These are phyloP conservation scores for Leishmania guyanensis DNA, from an alignment of 208 protist species.

Conservation along the genomic window DNA sequence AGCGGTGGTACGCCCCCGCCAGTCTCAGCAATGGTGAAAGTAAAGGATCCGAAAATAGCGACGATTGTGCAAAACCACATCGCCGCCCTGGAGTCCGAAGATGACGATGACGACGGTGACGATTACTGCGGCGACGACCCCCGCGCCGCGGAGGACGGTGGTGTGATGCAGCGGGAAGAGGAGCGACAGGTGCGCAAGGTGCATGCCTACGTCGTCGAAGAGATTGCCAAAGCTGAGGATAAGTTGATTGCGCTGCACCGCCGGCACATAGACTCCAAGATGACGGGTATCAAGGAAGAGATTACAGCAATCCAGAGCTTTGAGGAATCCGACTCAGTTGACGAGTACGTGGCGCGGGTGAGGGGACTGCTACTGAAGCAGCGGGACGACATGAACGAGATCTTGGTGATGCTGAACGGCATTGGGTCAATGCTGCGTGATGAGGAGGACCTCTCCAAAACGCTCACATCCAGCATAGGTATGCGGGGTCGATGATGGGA, in stretches of 20 bases:
- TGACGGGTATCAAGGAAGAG: conserved; percentile 94
- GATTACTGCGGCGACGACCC: conserved; percentile 29
- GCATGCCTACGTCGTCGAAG: conserved; percentile 91
- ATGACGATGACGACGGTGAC: conserved; percentile 67
- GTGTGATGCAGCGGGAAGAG: conserved; percentile 55
- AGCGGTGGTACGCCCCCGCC: conserved; percentile 16
- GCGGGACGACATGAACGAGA: conserved; percentile 77
- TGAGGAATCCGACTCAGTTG: conserved; percentile 90
- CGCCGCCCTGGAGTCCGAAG: conserved; percentile 56
- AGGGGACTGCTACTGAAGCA: conserved; percentile 66
- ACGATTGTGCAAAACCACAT: conserved; percentile 90
- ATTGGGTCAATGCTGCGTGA: conserved; percentile 87
- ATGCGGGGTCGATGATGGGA: conserved; percentile 1
- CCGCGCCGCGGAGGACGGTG: not conserved
- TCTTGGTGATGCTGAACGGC: conserved; percentile 68
- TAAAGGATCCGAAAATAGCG: conserved; percentile 88
- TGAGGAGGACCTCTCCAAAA: conserved; percentile 88
- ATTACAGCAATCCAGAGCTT: conserved; percentile 91
- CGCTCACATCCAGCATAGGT: conserved; percentile 47
- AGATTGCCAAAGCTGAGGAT: conserved; percentile 94
- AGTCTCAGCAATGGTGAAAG: conserved; percentile 33
- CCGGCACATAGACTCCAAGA: conserved; percentile 93
- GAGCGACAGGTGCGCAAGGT: conserved; percentile 87
- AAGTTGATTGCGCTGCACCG: conserved; percentile 92
- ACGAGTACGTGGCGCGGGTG: conserved; percentile 88